A percentile compares a stretch with the other conserved stretches of the same genome.
Conservation (phyloP, 1,139 yeast species). For the Yamadazyma kanchanaburiensis region DNA sequence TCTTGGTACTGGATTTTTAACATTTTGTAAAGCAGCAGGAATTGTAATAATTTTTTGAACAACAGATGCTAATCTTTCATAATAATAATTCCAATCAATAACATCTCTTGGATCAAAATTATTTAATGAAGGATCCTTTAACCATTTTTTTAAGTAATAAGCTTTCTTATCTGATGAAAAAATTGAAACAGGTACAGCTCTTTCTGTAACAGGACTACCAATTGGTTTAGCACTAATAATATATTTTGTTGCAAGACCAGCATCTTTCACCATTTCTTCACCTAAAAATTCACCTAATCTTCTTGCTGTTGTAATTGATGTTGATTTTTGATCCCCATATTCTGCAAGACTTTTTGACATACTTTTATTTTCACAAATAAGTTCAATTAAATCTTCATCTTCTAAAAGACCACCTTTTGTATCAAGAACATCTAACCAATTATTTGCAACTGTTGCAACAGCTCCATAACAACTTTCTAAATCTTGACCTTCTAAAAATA, state of each 20-base stretch:
- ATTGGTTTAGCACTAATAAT: conserved; percentile 83
- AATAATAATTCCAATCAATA: conserved; percentile 91
- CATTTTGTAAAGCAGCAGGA: conserved; percentile 93
- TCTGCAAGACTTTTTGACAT: conserved; percentile 92
- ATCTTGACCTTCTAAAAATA: conserved; percentile 80
- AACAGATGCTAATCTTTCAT: conserved; percentile 88
- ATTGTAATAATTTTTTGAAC: conserved; percentile 93
- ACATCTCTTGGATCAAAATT: conserved; percentile 86
- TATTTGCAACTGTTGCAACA: conserved; percentile 89
- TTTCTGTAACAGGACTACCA: conserved; percentile 89
- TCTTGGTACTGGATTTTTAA: conserved; percentile 92
- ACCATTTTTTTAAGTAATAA: conserved; percentile 78
- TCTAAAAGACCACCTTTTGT: conserved; percentile 84
- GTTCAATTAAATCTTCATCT: conserved; percentile 89
- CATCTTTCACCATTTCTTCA: conserved; percentile 95
- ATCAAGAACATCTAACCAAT: conserved; percentile 93
- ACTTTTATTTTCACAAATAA: conserved; percentile 93
- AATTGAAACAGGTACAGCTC: conserved; percentile 96
- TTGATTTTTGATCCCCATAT: conserved; percentile 87
- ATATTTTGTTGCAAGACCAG: conserved; percentile 93
- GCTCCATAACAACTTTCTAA: conserved; percentile 80
- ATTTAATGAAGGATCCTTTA: conserved; percentile 72
- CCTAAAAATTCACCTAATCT: conserved; percentile 94
- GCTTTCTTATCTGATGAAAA: conserved; percentile 78
- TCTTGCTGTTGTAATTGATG: conserved; percentile 92